Conservation (phyloP, 2,329 filamentous ascomycete genomes). For the Fusarium protoensiforme region DNA sequence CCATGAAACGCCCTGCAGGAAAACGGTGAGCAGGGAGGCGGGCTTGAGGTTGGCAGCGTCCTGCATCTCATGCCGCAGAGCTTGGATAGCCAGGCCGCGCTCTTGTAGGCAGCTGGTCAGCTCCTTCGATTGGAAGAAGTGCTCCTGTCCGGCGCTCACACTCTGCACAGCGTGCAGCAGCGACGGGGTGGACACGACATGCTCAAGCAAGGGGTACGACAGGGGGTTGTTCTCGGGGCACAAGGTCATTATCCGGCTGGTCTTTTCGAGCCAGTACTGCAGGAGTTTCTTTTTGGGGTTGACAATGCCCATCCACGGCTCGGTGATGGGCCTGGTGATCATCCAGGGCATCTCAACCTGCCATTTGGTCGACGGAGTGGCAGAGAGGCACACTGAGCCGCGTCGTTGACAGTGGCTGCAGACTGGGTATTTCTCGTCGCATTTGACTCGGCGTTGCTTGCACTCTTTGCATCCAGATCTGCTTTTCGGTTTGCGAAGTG, state of each 20-base stretch:
- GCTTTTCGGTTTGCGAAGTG: neutral
- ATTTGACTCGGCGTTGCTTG: neutral
- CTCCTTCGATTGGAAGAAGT: neutral
- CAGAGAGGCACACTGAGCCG: neutral
- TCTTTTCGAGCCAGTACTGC: constrained; percentile 2
- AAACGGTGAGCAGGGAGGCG: neutral
- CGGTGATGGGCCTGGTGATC: neutral
- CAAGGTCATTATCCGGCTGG: neutral
- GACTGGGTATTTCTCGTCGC: constrained; percentile 7
- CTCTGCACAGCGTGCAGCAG: neutral
- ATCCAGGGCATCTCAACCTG: neutral
- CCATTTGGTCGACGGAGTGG: neutral
- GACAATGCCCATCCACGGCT: neutral
- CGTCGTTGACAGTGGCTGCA: neutral
- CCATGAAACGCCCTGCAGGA: neutral
- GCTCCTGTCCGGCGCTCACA: neutral
- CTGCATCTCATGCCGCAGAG: neutral
- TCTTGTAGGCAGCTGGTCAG: neutral
- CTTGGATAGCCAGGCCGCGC: neutral
- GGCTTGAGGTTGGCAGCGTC: neutral
- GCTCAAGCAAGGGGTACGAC: neutral
- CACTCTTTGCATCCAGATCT: neutral
- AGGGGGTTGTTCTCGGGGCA: neutral
- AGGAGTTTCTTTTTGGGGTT: neutral
- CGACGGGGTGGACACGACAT: neutral